A percentile compares a stretch with the other conserved stretches of the same genome.
Evolutionary conservation across 208 protist species (phyloP).

Genomic region (Novymonas esmeraldas): DNA sequence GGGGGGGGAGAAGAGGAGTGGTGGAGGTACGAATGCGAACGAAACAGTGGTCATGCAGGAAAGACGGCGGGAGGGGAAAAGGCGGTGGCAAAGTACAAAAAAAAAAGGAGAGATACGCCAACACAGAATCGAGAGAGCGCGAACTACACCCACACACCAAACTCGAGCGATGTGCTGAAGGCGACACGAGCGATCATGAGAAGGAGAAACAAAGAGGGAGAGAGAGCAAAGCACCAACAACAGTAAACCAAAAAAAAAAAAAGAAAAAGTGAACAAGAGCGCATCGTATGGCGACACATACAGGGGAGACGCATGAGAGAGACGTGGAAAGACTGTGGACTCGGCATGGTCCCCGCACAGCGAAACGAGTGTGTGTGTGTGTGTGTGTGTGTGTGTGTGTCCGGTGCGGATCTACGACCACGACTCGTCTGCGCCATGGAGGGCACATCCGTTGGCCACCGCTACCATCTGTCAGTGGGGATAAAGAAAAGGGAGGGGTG

Average conservation of each 20-base stretch:
- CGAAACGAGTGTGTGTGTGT: no score
- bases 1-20: neutral
- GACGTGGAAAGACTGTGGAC: neutral
- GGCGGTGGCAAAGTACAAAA: neutral
- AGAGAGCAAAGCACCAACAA: neutral
- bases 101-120: neutral
- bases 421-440: no score
- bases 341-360: no score
- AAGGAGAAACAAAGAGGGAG: no score
- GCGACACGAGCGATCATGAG: neutral
- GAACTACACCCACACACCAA: no score
- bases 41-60: no score
- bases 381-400: no score
- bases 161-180: no score
- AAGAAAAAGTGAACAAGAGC: neutral
- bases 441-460: no score
- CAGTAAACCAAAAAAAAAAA: neutral
- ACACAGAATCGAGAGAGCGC: no score
- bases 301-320: neutral
- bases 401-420: no score
- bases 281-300: neutral
- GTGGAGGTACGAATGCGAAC: neutral
- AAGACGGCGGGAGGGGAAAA: neutral
- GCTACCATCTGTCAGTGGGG: no score
- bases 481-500: neutral